Evolutionary conservation across 2,329 filamentous ascomycete genomes (phyloP), one percentile per base, ranked within the genome.

Genomic region (Seiridium cupressi): DNA sequence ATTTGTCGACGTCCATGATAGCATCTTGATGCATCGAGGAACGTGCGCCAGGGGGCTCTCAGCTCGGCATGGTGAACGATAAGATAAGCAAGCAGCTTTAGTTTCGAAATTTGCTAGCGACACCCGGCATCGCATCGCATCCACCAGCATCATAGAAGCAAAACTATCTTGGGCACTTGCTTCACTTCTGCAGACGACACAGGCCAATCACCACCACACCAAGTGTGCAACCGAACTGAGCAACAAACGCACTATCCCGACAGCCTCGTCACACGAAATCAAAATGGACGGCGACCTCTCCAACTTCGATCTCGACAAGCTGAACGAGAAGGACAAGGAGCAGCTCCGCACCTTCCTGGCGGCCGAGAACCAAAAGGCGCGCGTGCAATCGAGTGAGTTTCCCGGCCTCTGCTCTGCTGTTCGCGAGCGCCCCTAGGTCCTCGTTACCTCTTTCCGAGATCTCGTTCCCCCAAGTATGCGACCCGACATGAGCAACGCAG

Each of bases 271-370:
- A 49, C 18, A 1, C n/a, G 7, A 40, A 31, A 53, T 58, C 57
- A 66, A 55, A 59, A 71, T 75, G 69, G 65, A 71, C 60, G 61
- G 68, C 62, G 67, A 69, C 60, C 73, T 84, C 71, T 78, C 81
- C 61, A 78, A 82, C 62, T 69, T 87, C 70, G 90, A 93, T 71
- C 79, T 94, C 66, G 84, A 86, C 70, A 88, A 87, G 77, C 89
- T 97, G 73, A 90, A 85, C 70, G 88, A 91, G 62, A 84, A 85
- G 71, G 93, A 97, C 78, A 95, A 93, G 84, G 82, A 87, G 65
- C 93, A 98, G 77, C 84, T 99, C 48, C 91, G 92, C 71, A 88
- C 92, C 72, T 94, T 97, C 76, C 83, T 97, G 61, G 80, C 86
- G 68, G 92, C 91, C 72, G 93, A 97, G 81, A 84, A 85, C 65